Base-by-base conservation (phyloP, 2,329 filamentous ascomycete species). In the Aciculosporium take region DNA sequence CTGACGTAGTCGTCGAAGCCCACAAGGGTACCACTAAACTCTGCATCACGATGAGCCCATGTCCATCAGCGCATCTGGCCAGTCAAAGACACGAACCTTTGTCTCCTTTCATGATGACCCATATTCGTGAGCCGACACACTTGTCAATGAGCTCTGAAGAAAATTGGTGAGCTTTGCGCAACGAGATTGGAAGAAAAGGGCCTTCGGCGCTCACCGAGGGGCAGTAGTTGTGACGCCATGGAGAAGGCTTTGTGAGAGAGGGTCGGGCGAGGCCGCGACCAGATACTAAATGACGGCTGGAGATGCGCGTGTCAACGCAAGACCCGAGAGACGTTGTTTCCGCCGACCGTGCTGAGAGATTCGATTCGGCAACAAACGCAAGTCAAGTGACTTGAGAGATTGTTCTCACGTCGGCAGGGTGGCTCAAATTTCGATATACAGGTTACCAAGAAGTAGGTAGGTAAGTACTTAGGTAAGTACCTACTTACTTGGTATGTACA, bases 1-100 rank as follows among this genome's bases (percentile, higher is more conserved):
- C 88, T 98, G 74, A 98, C 91, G 68, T 96, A 98, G 74, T 98
- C 91, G 60, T 98, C 91, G 56, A 98, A 98, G 3, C 91, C 91
- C 42, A 94, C 76, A 21, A 98, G 72, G 7, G 86, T 95, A 41
- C 91, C 91, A 52, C 84, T 85, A 67, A 98, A 98, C 64, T 98
- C 91, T 96, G 58, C 39, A 25, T 4, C 3, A 24, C 7, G 12
- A 15, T 41, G 15, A 37, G 33, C 27, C 7, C 18, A 25, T 18
- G 23, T 10, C 8, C n/a, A 12, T 30, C 20, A 15, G 17, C 25
- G 27, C 4, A 12, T n/a, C 21, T 18, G 17, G 17, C 12, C 27
- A 15, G 10, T 12, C 10, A 0, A 4, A 3, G n/a, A 27, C 5
- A 18, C 47, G 29, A 23, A 94, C 91, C 91, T 71, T 95, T 96